A percentile compares a stretch with the other conserved stretches of the same genome.
phyloP scores from a whole-genome alignment of 768 basidiomycete species.

The Pleurotus tuoliensis region DNA sequence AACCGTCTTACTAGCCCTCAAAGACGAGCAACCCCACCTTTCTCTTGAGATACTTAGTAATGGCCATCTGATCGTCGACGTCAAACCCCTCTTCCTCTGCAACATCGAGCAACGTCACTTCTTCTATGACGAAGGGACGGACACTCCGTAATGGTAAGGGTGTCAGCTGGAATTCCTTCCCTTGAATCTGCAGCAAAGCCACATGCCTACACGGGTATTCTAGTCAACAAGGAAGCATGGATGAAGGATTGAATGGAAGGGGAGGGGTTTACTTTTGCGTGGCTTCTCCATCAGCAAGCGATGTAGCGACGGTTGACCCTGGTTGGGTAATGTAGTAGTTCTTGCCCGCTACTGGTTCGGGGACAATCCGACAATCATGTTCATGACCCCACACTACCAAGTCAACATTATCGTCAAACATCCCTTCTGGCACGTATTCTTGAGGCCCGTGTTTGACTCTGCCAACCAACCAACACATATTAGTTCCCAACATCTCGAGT shows the following conservation, averaged over 20 bases:
- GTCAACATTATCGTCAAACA: slow-evolving; percentile 94
- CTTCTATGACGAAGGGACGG: slow-evolving; percentile 89
- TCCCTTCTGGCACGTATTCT: slow-evolving; percentile 90
- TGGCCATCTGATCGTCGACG: slow-evolving; percentile 75
- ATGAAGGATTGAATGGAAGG: not conserved
- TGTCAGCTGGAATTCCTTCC: slow-evolving; percentile 80
- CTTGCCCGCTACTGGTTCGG: slow-evolving; percentile 89
- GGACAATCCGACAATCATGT: slow-evolving; percentile 92
- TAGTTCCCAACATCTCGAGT: no score
- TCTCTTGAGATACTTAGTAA: slow-evolving; percentile 73
- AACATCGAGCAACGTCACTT: slow-evolving; percentile 68
- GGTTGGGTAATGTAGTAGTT: slow-evolving; percentile 92
- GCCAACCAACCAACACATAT: not conserved
- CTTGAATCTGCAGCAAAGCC: slow-evolving; percentile 82
- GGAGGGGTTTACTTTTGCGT: slow-evolving; percentile 68
- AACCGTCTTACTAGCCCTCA: not conserved
- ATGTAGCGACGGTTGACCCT: slow-evolving; percentile 93
- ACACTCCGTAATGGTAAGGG: slow-evolving; percentile 89
- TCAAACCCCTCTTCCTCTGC: slow-evolving; percentile 78
- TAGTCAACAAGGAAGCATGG: not conserved
- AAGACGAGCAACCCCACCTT: slow-evolving; percentile 39
- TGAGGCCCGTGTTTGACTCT: slow-evolving; percentile 96
- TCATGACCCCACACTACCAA: slow-evolving; percentile 99
- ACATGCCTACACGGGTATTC: slow-evolving; percentile 64
- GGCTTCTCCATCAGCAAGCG: slow-evolving; percentile 89